A percentile compares a stretch with the other conserved stretches of the same genome.
Conservation (phyloP, 805 yeast species). For the Priceomyces melissophilus region DNA sequence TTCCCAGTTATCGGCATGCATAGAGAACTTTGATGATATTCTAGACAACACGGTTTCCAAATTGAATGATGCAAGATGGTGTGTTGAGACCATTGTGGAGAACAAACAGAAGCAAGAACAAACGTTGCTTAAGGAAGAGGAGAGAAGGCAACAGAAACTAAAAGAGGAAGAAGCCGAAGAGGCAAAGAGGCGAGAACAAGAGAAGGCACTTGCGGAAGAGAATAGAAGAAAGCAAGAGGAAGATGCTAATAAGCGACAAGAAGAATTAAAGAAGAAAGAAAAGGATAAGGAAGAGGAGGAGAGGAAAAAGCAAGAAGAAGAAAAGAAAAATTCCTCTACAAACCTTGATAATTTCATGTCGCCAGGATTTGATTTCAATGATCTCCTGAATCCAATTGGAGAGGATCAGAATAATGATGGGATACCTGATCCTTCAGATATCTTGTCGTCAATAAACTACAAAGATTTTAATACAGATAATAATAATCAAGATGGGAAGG, state of each 20-base stretch:
- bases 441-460: conserved; percentile 26
- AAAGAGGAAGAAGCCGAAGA: conserved; percentile 16
- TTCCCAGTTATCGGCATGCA: conserved; percentile 29
- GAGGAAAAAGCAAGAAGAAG: conserved; percentile 7
- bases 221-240: conserved; percentile 15
- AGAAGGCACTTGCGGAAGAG: conserved; percentile 13
- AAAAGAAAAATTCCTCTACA: conserved; percentile 6
- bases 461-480: conserved; percentile 2
- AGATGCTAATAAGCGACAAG: conserved; percentile 13
- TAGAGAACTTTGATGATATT: conserved; percentile 38
- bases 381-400: conserved; percentile 6
- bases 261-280: conserved; percentile 12
- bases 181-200: conserved; percentile 14
- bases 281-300: conserved; percentile 7
- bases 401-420: conserved; percentile 13
- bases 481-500: conserved; percentile 6
- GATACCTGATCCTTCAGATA: conserved; percentile 31
- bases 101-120: conserved; percentile 41
- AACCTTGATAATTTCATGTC: conserved; percentile 18
- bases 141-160: conserved; percentile 23
- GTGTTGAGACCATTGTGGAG: conserved; percentile 40
- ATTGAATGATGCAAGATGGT: conserved; percentile 43
- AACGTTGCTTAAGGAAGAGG: conserved; percentile 32
- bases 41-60: conserved; percentile 41
- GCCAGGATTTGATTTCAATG: conserved; percentile 27